phyloP scores from a whole-genome alignment of 495 filamentous ascomycete genomes.

The Clohesyomyces aquaticus region DNA sequence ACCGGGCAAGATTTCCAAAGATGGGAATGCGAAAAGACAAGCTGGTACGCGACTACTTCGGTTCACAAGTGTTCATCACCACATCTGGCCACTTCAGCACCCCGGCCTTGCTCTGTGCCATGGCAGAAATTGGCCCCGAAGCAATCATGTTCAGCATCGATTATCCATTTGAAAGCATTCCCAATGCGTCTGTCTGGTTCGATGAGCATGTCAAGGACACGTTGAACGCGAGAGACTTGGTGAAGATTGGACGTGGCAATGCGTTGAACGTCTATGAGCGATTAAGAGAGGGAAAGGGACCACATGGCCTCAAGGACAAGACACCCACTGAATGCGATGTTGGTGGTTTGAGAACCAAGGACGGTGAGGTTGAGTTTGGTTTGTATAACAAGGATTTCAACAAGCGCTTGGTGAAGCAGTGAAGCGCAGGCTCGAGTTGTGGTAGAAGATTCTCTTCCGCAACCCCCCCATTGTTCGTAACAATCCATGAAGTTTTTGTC shows the following conservation, averaged over 20 bases:
- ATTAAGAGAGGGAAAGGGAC: constrained; percentile 3
- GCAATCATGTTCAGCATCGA: constrained; percentile 38
- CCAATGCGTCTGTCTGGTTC: constrained; percentile 36
- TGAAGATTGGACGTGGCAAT: constrained; percentile 30
- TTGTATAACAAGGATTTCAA: constrained; percentile 31
- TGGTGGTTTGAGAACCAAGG: constrained; percentile 18
- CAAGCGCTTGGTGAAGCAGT: constrained; percentile 16
- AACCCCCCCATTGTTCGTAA: not conserved
- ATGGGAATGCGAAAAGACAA: constrained; percentile 26
- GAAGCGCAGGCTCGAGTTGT: not conserved
- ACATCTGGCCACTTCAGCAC: constrained; percentile 66
- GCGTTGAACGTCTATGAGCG: constrained; percentile 23
- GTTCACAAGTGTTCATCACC: constrained; percentile 66
- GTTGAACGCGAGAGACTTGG: constrained; percentile 20
- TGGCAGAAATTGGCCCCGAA: constrained; percentile 25
- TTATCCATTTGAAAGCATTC: constrained; percentile 40
- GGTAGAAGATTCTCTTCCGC: too few species aligned
- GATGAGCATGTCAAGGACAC: constrained; percentile 32
- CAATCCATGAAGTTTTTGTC: too few species aligned
- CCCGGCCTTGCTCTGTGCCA: constrained; percentile 49
- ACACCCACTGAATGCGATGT: constrained; percentile 22
- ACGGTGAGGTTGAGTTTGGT: constrained; percentile 32
- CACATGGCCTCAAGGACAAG: constrained; percentile 14
- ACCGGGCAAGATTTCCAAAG: constrained; percentile 19
- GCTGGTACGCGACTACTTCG: constrained; percentile 55